Conservation (phyloP, 192 early-diverging fungal genomes). For the Coemansia sp. region DNA sequence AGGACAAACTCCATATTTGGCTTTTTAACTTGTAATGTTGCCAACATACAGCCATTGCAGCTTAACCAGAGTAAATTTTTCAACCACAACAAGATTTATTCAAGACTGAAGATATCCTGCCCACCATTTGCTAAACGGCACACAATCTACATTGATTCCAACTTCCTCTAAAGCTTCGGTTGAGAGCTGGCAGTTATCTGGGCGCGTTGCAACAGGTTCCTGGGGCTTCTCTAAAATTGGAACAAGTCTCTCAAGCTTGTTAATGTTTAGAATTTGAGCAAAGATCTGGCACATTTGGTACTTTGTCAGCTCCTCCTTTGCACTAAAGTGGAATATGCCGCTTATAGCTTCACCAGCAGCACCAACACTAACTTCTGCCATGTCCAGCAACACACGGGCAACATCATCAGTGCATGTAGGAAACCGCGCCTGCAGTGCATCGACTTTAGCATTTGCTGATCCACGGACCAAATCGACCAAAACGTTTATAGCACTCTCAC, state of each 20-base stretch:
- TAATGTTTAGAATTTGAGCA: slow-evolving; percentile 23
- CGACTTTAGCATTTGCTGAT: slow-evolving; percentile 56
- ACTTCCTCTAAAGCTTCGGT: slow-evolving; percentile 21
- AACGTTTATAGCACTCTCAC: slow-evolving; percentile 76
- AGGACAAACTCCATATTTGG: no score
- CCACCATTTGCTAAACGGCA: slow-evolving; percentile 44
- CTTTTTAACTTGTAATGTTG: no score
- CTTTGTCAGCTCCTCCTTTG: slow-evolving; percentile 43
- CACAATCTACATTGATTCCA: slow-evolving; percentile 21
- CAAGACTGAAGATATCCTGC: slow-evolving; percentile 13
- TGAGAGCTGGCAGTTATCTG: slow-evolving; percentile 29
- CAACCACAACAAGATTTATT: no score
- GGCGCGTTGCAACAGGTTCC: slow-evolving; percentile 25
- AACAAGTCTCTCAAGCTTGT: slow-evolving; percentile 4
- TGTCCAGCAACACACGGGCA: slow-evolving; percentile 64
- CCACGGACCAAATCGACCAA: slow-evolving; percentile 61
- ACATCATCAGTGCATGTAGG: slow-evolving; percentile 83
- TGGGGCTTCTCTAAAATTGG: slow-evolving; percentile 14
- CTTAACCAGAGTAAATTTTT: no score
- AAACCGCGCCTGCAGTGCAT: slow-evolving; percentile 68
- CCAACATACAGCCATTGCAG: no score
- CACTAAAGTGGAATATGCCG: slow-evolving; percentile 38
- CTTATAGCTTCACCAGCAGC: slow-evolving; percentile 4
- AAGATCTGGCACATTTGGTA: slow-evolving; percentile 40
- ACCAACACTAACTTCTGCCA: slow-evolving; percentile 46